These are phyloP conservation scores for Aureoboletus auriporus DNA, from an alignment of 768 basidiomycete species.

Conservation along the genomic window DNA sequence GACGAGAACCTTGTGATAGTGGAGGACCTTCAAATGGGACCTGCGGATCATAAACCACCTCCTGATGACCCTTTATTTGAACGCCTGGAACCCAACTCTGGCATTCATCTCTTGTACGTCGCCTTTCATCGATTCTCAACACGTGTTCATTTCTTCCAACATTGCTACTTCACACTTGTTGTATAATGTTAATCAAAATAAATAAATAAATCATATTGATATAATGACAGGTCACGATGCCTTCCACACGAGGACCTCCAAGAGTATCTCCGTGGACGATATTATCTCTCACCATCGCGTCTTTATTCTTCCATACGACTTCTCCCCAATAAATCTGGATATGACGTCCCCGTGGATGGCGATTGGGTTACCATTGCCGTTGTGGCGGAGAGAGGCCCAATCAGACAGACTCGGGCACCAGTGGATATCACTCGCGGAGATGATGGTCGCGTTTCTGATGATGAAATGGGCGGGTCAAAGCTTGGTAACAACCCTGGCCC, in stretches of 20 bases:
- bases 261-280: slow-evolving; percentile 77
- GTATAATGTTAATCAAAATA: not conserved
- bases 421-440: slow-evolving; percentile 44
- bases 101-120: slow-evolving; percentile 77
- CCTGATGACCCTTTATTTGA: slow-evolving; percentile 75
- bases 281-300: slow-evolving; percentile 82
- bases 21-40: slow-evolving; percentile 76
- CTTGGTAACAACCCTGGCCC: not conserved
- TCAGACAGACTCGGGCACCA: slow-evolving; percentile 69
- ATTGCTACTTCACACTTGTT: not conserved
- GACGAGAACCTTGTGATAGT: slow-evolving; percentile 69
- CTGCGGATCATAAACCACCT: slow-evolving; percentile 66
- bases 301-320: slow-evolving; percentile 84
- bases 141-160: not conserved
- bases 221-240: slow-evolving; percentile 57
- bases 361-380: slow-evolving; percentile 98
- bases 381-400: slow-evolving; percentile 83
- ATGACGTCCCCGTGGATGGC: slow-evolving; percentile 86
- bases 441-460: slow-evolving; percentile 39
- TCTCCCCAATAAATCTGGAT: slow-evolving; percentile 73
- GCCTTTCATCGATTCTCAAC: not conserved
- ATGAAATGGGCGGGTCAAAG: slow-evolving; percentile 14
- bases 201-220: slow-evolving; percentile 6
- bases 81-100: slow-evolving; percentile 85
- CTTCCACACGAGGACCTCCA: slow-evolving; percentile 75